phyloP scores from a whole-genome alignment of 148 eudicot species.

The Camellia japonica region DNA sequence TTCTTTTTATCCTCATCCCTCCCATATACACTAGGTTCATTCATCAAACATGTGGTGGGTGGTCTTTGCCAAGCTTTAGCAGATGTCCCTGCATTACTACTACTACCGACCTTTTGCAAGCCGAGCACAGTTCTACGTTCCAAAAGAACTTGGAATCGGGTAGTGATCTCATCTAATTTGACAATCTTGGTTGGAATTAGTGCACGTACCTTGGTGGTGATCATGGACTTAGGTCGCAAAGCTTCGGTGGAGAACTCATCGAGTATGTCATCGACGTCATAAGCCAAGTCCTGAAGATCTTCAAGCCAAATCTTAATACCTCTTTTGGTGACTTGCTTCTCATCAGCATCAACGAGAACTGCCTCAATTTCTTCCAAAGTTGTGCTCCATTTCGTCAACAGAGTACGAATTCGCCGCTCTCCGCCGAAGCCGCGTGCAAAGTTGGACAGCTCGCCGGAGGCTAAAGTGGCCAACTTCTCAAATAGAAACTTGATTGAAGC shows the following conservation, averaged over 20 bases:
- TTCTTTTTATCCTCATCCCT: background rate
- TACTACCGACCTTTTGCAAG: background rate
- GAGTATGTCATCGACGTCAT: slow-evolving; percentile 32
- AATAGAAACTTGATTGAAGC: no score
- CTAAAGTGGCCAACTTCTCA: no score
- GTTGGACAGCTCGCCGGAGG: background rate
- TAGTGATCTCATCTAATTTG: slow-evolving; percentile 1
- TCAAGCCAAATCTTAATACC: slow-evolving; percentile 22
- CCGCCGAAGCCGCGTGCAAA: slow-evolving; percentile 12
- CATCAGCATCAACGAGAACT: slow-evolving; percentile 36
- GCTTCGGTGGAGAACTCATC: slow-evolving; percentile 25
- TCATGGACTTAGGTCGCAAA: background rate
- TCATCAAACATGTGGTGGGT: background rate
- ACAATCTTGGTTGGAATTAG: background rate
- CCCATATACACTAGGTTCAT: slow-evolving; percentile 8
- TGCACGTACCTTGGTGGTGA: background rate
- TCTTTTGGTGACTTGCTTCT: slow-evolving; percentile 17
- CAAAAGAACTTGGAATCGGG: slow-evolving; percentile 13
- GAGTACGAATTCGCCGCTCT: background rate
- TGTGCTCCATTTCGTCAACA: slow-evolving; percentile 1
- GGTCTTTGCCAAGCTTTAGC: background rate
- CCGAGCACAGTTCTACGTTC: slow-evolving; percentile 1
- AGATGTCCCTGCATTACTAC: background rate
- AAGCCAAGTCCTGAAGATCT: slow-evolving; percentile 20
- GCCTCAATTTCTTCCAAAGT: slow-evolving; percentile 12